Base-by-base conservation (phyloP, 2,329 filamentous ascomycete species). In the Fulvia fulva region DNA sequence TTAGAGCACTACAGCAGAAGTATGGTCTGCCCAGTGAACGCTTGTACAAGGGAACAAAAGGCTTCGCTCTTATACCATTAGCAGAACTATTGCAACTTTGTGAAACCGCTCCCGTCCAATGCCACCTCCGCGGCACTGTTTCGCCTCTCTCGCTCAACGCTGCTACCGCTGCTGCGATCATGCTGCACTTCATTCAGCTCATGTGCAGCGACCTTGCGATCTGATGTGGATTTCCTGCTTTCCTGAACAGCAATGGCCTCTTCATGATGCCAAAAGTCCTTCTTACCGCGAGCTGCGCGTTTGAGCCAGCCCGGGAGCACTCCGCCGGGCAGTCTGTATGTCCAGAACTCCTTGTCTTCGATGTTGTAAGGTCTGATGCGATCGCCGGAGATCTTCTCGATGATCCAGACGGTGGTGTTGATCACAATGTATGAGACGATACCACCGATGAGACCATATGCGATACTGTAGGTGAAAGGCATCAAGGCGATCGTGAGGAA, bases 381-480 rank as follows among this genome's bases (percentile, higher is more conserved):
- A 45, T 90, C 90, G 1, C 84, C 79, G 0, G 85, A 87, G 3
- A 76, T 75, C 70, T 84, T 80, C 73, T 88, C 85, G 65, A 95
- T 74, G 50, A 88, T 57, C 83, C 83, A 92, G 12, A 90, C 85
- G 12, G 81, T 69, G 0, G 80, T 83, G 75, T 96, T 95, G 75
- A 96, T 81, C 63, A 88, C 70, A 46, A 87, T 87, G 74, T 95
- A 95, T 41, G 84, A 85, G 68, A 87, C 80, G 67, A 95, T 88
- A 53, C 90, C 89, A 1, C 83, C 89, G 66, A 95, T 95, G 16
- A 96, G 80, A 50, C 91, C 91, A 69, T 95, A 89, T 12, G 91
- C 89, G 68, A 95, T 94, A 43, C 86, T 90, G 78, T 94, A 96
- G 1, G 89, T 91, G 75, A 95, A 94, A 0, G 91, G 90, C 91